These are phyloP conservation scores for Talaromyces sp. DNA, from an alignment of 2,329 filamentous ascomycete genomes.

Conservation along the genomic window DNA sequence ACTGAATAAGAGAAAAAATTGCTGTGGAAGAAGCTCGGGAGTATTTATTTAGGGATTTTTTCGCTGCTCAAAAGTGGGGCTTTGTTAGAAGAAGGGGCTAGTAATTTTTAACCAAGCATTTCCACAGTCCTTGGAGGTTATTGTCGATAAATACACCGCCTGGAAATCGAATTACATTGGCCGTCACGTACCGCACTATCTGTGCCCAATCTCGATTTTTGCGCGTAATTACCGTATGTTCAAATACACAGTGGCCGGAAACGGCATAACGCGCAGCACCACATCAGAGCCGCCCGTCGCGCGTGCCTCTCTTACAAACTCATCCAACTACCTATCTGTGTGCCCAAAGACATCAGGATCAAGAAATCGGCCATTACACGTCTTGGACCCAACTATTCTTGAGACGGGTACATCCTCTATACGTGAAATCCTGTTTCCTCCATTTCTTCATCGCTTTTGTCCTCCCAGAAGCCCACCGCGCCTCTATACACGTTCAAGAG, in stretches of 20 bases:
- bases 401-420: background rate
- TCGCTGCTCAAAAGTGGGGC: conserved; percentile 2
- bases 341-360: background rate
- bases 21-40: background rate
- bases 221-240: background rate
- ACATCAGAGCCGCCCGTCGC: conserved; percentile 15
- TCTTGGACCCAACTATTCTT: background rate
- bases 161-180: background rate
- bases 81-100: background rate
- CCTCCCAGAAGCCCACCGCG: background rate
- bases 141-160: background rate
- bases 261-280: conserved; percentile 13
- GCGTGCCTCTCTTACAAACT: conserved; percentile 5
- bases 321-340: conserved; percentile 3
- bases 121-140: too few relatives aligned
- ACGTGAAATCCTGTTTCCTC: background rate
- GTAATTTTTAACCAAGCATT: background rate
- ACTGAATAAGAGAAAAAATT: background rate
- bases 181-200: background rate
- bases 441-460: background rate
- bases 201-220: background rate
- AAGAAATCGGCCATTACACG: background rate
- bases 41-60: background rate
- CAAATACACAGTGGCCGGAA: conserved; percentile 12
- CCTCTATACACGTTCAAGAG: conserved; percentile 1